phyloP scores from a whole-genome alignment of 257 asterid genomes.

The Agastache rugosa region DNA sequence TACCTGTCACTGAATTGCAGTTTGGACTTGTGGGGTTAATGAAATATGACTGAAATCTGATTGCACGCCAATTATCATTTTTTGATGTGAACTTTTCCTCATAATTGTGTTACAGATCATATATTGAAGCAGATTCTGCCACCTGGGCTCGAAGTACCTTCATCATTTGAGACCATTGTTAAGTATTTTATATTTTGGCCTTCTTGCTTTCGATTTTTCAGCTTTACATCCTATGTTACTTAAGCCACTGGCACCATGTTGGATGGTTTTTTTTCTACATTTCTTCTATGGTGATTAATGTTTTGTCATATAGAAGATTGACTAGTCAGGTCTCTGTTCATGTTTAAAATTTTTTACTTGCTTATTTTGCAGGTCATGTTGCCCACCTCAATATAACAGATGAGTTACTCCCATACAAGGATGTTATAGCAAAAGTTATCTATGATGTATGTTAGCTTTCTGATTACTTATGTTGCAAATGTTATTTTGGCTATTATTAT shows the following conservation, averaged over 20 bases:
- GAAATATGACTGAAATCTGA: conserved; percentile 13
- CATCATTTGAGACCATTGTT: conserved; percentile 99
- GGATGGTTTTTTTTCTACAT: conserved; percentile 1
- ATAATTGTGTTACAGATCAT: conserved; percentile 64
- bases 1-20: conserved; percentile 5
- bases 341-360: conserved; percentile 31
- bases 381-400: conserved; percentile 91
- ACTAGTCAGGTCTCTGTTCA: conserved; percentile 26
- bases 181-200: conserved; percentile 54
- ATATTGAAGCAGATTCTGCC: conserved; percentile 91
- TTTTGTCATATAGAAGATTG: neutral
- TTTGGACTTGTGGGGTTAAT: neutral
- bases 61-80: conserved; percentile 5
- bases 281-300: conserved; percentile 3
- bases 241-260: neutral
- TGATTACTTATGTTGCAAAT: conserved; percentile 21
- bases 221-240: neutral
- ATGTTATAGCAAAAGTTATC: conserved; percentile 84
- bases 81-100: conserved; percentile 23
- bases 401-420: conserved; percentile 83
- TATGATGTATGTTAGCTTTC: conserved; percentile 69
- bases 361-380: conserved; percentile 78
- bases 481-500: conserved; percentile 19
- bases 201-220: conserved; percentile 2
- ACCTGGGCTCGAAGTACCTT: conserved; percentile 78